Evolutionary conservation across 495 filamentous ascomycete genomes (phyloP).

Genomic region (Parathielavia hyrcaniae): DNA sequence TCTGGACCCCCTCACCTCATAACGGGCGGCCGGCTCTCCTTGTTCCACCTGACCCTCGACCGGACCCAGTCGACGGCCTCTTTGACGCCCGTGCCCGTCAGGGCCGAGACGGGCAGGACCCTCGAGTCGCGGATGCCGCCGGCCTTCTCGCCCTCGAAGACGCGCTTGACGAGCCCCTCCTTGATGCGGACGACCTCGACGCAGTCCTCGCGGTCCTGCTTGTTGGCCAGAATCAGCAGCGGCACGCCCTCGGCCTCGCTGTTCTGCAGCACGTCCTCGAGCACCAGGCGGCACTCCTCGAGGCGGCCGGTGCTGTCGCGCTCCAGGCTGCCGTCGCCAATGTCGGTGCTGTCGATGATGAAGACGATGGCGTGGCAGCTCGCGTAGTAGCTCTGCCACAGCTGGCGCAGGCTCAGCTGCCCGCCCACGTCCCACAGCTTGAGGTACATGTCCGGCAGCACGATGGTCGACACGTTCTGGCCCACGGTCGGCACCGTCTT

Average conservation of each 20-base stretch:
- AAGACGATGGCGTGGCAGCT: conserved; percentile 96
- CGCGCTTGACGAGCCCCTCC: conserved; percentile 86
- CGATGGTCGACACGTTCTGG: conserved; percentile 89
- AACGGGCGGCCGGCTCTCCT: conserved; percentile 81
- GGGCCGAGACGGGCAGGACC: conserved; percentile 83
- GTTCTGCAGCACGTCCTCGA: conserved; percentile 80
- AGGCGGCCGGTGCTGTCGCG: conserved; percentile 57
- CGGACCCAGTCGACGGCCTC: conserved; percentile 96
- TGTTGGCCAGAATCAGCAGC: conserved; percentile 88
- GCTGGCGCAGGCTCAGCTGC: conserved; percentile 76
- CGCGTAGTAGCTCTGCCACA: conserved; percentile 94
- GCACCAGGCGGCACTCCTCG: conserved; percentile 79
- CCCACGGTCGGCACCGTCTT: conserved; percentile 94
- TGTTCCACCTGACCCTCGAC: conserved; percentile 90
- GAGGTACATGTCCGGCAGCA: conserved; percentile 84
- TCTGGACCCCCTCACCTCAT: conserved; percentile 62
- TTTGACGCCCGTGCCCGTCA: conserved; percentile 83
- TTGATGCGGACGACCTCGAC: conserved; percentile 96
- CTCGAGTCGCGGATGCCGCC: conserved; percentile 77
- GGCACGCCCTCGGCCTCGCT: conserved; percentile 84
- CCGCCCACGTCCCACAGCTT: conserved; percentile 99
- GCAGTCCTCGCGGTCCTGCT: conserved; percentile 95
- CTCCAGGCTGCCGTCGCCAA: conserved; percentile 69
- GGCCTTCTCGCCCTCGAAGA: conserved; percentile 90
- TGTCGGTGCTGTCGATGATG: conserved; percentile 87